Base-by-base conservation (phyloP, 768 basidiomycete genomes). In the Tylopilus sp. region DNA sequence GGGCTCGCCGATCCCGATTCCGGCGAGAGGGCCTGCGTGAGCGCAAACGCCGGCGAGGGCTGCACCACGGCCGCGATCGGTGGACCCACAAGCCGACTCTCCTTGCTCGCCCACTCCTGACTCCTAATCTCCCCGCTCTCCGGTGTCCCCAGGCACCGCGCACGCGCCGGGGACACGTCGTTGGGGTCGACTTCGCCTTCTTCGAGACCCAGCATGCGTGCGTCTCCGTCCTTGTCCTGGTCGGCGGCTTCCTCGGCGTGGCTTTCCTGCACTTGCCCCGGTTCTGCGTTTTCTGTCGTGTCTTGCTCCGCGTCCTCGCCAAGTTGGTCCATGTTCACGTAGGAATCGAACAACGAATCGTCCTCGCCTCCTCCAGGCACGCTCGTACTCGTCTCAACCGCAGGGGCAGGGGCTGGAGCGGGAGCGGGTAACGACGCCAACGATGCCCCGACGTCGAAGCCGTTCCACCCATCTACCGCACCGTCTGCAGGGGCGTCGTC, bases 261-360 rank as follows among this genome's bases (percentile, higher is more conserved):
- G n/a, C n/a, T n/a, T n/a, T n/a, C n/a, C n/a, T n/a, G n/a, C n/a
- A n/a, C n/a, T n/a, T n/a, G n/a, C n/a, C n/a, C n/a, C n/a, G n/a
- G n/a, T n/a, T n/a, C n/a, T n/a, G n/a, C n/a, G 22, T 6, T 40
- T 14, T 44, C 42, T 9, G n/a, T 25, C 21, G 25, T 24, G 29
- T 6, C 47, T 14, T 37, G 50, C 24, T 45, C 46, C 8, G 2
- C 13, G 19, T 42, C 54, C 17, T 33, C 63, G 33, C 31, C 53
- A 2, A 56, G 21, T 10, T 55, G 55, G 17, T 65, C 60, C 54
- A 64, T 51, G 22, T 67, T 62, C 36, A 67, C 24, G 46, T 56
- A 67, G 41, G 64, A 64, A 33, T 62, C 52, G 10, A 65, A 57
- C 29, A 65, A 29, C 17, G 47, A 25, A 12, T 66, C 29, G 26